Evolutionary conservation across 495 filamentous ascomycete species (phyloP).

Genomic region (Penicillium tannophilum): DNA sequence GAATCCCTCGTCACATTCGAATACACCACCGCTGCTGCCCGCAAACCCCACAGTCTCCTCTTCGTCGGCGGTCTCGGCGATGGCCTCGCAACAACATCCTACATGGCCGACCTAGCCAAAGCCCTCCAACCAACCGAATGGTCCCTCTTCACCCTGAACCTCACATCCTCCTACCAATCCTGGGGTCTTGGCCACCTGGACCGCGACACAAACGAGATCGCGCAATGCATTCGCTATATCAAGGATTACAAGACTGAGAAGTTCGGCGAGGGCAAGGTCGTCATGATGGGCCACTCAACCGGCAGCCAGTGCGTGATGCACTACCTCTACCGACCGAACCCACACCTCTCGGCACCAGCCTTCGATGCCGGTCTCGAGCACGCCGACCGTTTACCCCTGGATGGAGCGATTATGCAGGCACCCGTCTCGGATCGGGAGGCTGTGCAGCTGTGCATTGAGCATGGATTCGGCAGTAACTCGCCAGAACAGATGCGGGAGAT

Average conservation of each 20-base stretch:
- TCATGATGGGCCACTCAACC: constrained; percentile 82
- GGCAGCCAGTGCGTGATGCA: constrained; percentile 85
- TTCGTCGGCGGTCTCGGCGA: constrained; percentile 84
- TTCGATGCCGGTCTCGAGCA: constrained; percentile 40
- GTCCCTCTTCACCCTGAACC: constrained; percentile 62
- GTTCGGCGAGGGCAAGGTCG: constrained; percentile 57
- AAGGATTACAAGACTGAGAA: constrained; percentile 41
- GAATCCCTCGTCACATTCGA: constrained; percentile 51
- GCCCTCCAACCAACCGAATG: constrained; percentile 61
- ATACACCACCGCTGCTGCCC: constrained; percentile 33
- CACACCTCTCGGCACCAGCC: constrained; percentile 27
- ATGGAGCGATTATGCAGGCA: constrained; percentile 78
- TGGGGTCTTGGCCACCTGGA: constrained; percentile 72
- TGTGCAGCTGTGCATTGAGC: constrained; percentile 37
- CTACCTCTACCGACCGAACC: constrained; percentile 54
- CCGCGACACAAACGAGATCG: constrained; percentile 75
- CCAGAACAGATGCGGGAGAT: constrained; percentile 24
- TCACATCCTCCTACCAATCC: constrained; percentile 65
- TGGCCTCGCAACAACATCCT: constrained; percentile 69
- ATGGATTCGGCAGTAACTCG: constrained; percentile 24
- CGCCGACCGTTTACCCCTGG: constrained; percentile 45
- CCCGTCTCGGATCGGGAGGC: constrained; percentile 74
- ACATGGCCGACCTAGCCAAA: constrained; percentile 53
- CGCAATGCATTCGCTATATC: constrained; percentile 71
- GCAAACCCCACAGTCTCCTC: constrained; percentile 66